phyloP scores from a whole-genome alignment of 495 filamentous ascomycete species.

The Darksidea phi region DNA sequence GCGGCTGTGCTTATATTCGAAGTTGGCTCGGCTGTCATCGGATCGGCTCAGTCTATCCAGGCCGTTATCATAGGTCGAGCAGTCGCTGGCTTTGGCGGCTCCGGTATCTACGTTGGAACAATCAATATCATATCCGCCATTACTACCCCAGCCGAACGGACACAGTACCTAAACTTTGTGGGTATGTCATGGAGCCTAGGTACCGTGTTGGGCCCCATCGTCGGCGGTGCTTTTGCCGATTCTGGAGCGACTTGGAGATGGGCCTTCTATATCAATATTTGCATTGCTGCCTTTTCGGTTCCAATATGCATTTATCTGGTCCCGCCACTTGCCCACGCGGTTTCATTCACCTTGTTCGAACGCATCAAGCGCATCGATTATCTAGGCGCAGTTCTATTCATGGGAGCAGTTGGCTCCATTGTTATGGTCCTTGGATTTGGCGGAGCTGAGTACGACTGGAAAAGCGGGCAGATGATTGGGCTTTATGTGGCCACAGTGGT shows the following conservation, averaged over 20 bases:
- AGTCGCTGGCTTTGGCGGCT: slow-evolving; percentile 13
- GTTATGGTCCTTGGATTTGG: slow-evolving; percentile 17
- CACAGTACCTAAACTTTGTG: neutral
- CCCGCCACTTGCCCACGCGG: neutral
- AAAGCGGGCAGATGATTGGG: slow-evolving; percentile 13
- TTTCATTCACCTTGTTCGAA: neutral
- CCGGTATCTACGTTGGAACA: slow-evolving; percentile 9
- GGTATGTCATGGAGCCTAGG: slow-evolving; percentile 7
- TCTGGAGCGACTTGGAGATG: slow-evolving; percentile 6
- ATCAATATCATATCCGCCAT: slow-evolving; percentile 1
- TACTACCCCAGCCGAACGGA: neutral
- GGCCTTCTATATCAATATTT: slow-evolving; percentile 25
- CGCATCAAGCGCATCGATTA: slow-evolving; percentile 2
- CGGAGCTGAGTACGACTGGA: slow-evolving; percentile 10
- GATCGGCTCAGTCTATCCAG: slow-evolving; percentile 27
- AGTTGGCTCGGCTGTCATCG: slow-evolving; percentile 27
- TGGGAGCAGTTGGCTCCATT: neutral
- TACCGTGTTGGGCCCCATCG: slow-evolving; percentile 6
- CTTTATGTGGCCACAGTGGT: slow-evolving; percentile 16
- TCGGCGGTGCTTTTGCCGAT: slow-evolving; percentile 4
- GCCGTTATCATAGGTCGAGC: slow-evolving; percentile 34
- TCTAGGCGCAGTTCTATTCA: slow-evolving; percentile 3
- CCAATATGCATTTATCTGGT: slow-evolving; percentile 9
- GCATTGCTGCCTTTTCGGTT: neutral
- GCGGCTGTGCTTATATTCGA: slow-evolving; percentile 25